Evolutionary conservation across 768 basidiomycete genomes (phyloP).

Genomic region (Mycena latifolia): DNA sequence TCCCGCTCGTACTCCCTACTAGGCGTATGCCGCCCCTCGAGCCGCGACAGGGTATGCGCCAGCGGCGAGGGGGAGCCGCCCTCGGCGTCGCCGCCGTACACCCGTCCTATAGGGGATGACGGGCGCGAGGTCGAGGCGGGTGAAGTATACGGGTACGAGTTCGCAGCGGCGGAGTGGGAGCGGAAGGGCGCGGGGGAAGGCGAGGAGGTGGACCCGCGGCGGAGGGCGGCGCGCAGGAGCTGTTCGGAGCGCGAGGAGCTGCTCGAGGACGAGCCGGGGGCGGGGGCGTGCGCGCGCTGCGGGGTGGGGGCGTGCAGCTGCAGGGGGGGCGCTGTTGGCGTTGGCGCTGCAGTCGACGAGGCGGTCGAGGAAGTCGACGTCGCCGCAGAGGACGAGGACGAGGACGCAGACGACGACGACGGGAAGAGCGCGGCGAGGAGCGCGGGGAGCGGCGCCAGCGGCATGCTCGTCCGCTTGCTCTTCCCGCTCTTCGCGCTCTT

Average conservation of each 20-base stretch:
- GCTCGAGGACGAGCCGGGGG: slow-evolving; percentile 39
- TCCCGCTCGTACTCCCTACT: slow-evolving; percentile 30
- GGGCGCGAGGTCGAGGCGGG: not conserved
- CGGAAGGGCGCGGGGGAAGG: not conserved
- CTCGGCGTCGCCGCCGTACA: slow-evolving; percentile 32
- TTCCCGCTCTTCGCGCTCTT: not conserved
- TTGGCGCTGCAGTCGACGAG: not conserved
- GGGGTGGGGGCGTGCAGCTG: not conserved
- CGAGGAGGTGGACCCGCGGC: slow-evolving; percentile 9
- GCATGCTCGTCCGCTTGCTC: slow-evolving; percentile 13
- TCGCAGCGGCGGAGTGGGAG: not conserved
- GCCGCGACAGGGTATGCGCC: slow-evolving; percentile 23
- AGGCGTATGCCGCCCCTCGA: slow-evolving; percentile 30
- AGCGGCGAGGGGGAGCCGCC: not conserved
- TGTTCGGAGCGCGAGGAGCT: slow-evolving; percentile 38
- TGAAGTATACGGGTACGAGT: no score
- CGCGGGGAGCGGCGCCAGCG: slow-evolving; percentile 43
- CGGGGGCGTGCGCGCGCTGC: slow-evolving; percentile 27
- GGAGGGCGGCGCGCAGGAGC: slow-evolving; percentile 30
- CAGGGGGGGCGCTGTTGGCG: slow-evolving; percentile 13
- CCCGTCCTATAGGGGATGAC: not conserved
- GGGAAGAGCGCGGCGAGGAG: slow-evolving; percentile 40
- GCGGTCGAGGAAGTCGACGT: no score
- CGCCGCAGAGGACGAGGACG: not conserved
- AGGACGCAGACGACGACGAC: not conserved